phyloP scores from a whole-genome alignment of 768 basidiomycete species.

The Leccinum subtestaceum region DNA sequence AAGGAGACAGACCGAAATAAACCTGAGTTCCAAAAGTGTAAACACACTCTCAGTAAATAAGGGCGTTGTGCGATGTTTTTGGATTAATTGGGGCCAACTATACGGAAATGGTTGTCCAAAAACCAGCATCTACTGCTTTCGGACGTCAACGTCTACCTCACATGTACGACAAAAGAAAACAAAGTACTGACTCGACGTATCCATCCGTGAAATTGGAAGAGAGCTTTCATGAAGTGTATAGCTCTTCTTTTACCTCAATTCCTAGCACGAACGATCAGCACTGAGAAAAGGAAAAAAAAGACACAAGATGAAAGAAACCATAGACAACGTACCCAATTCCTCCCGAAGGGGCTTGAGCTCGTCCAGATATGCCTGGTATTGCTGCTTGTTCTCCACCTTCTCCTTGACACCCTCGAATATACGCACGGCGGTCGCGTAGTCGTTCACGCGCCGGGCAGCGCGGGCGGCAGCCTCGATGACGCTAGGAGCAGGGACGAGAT shows the following conservation, averaged over 20 bases:
- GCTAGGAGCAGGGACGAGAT: conserved; percentile 82
- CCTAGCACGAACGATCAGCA: conserved; percentile 34
- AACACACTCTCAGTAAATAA: neutral
- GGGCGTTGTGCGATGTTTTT: conserved; percentile 9
- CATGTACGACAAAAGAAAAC: neutral
- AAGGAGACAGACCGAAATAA: neutral
- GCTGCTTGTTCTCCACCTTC: conserved; percentile 96
- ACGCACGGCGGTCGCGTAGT: conserved; percentile 95
- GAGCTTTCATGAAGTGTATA: conserved; percentile 46
- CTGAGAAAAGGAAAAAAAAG: neutral
- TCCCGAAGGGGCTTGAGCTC: conserved; percentile 86
- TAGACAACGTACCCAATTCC: conserved; percentile 71
- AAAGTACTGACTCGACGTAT: conserved; percentile 18
- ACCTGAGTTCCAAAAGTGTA: neutral
- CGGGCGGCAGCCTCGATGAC: conserved; percentile 87
- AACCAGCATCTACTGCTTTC: conserved; percentile 27
- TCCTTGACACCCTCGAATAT: conserved; percentile 95
- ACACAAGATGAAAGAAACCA: neutral
- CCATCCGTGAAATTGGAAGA: conserved; percentile 9
- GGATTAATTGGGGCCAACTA: conserved; percentile 20
- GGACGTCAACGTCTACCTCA: conserved; percentile 1
- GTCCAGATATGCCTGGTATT: conserved; percentile 90
- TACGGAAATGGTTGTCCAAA: conserved; percentile 19
- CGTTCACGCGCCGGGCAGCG: conserved; percentile 88
- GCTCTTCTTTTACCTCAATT: conserved; percentile 60